Evolutionary conservation across 306 rosid genomes (phyloP), one percentile per base, ranked within the genome.

Genomic region (Pterocarpus macrocarpus): DNA sequence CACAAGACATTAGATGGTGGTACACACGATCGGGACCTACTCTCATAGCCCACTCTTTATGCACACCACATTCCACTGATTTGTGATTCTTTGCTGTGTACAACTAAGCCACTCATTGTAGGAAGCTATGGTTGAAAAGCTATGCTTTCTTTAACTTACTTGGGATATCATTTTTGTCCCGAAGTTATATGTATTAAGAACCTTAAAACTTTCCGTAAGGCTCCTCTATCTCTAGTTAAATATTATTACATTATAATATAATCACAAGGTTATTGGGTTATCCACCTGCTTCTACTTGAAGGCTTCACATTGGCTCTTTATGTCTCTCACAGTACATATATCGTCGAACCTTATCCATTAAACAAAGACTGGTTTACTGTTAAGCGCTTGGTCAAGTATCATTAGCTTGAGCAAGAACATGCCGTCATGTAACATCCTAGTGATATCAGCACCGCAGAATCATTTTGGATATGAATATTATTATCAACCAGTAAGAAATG

Each of bases 41-140:
- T 50, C 66, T 22, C 2, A 22, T 69, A 35, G 61, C 57, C 35
- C 69, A 61, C 47, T 39, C 32, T 39, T 22, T 35, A 58, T 43
- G 70, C 30, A 52, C 82, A 34, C 59, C 83, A 59, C 75, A 43
- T 74, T 81, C 87, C 86, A 75, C 75, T 83, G 34, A 82, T 80
- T 68, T 72, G 69, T 71, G 56, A 78, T 83, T 70, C 63, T 43
- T 17, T 73, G 55, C 30, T 78, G 57, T 56, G 68, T 36, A 28
- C 64, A 77, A 73, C 63, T 32, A 69, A 43, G 58, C 80, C 75
- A 67, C 36, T 58, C 22, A 53, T 22, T 14, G 13, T 13, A 22
- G 28, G 28, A 22, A 22, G 28, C 28, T 22, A 22, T 22, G 28
- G 28, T 22, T 22, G 28, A 22, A 22, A 22, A 22, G 28, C 28